A percentile compares a stretch with the other conserved stretches of the same genome.
Conservation (phyloP, 1,139 yeast genomes). For the Sugiyamaella pinicola region DNA sequence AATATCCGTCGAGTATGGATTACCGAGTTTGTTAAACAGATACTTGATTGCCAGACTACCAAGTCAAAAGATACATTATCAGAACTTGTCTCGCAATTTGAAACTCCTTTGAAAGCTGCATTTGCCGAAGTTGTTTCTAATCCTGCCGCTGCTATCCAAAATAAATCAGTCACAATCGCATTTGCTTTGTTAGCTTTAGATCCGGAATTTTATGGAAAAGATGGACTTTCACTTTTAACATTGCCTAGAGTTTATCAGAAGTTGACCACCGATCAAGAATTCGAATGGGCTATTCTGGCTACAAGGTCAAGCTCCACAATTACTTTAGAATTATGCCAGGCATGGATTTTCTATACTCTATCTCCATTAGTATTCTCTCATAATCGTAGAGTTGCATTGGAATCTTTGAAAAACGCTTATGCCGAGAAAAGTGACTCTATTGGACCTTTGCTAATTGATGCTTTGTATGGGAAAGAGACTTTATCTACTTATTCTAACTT, state of each 20-base stretch:
- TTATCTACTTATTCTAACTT: constrained; percentile 24
- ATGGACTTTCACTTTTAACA: constrained; percentile 23
- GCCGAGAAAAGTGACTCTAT: constrained; percentile 21
- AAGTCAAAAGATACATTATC: not conserved
- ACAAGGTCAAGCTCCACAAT: constrained; percentile 30
- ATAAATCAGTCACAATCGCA: constrained; percentile 38
- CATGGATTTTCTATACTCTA: constrained; percentile 38
- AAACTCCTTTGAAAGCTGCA: constrained; percentile 41
- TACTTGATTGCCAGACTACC: constrained; percentile 24
- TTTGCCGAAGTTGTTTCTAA: constrained; percentile 43
- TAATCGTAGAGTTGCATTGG: constrained; percentile 21
- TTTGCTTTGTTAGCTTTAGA: constrained; percentile 37
- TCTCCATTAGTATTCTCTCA: constrained; percentile 24
- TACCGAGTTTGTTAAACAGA: constrained; percentile 49
- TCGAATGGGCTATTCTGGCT: constrained; percentile 35
- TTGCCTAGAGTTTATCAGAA: constrained; percentile 34
- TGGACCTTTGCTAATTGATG: constrained; percentile 26
- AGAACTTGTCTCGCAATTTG: constrained; percentile 37
- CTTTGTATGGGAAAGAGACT: constrained; percentile 35
- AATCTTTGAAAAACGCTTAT: constrained; percentile 23
- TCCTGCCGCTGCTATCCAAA: constrained; percentile 39
- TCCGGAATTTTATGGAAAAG: constrained; percentile 9
- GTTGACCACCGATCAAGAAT: constrained; percentile 32
- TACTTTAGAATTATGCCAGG: constrained; percentile 34
- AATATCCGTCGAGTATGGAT: constrained; percentile 72